Evolutionary conservation across 1,284 basidiomycete species (phyloP).

Genomic region (Agroathelia rolfsii): DNA sequence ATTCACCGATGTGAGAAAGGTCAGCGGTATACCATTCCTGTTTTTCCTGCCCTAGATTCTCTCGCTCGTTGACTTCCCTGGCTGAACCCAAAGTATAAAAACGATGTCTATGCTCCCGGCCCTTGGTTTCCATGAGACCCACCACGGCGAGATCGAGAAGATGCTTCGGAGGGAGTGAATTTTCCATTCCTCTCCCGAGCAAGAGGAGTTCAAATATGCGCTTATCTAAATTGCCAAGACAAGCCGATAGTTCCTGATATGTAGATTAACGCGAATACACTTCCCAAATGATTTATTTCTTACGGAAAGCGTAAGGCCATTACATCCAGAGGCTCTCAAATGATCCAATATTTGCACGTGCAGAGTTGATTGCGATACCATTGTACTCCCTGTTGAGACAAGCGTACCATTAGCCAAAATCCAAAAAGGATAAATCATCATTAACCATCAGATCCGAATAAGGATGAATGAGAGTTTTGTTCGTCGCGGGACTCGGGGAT

Average conservation of each 20-base stretch:
- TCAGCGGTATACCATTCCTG: conserved; percentile 35
- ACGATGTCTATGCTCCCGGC: conserved; percentile 71
- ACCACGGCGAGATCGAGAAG: conserved; percentile 59
- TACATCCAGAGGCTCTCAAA: conserved; percentile 51
- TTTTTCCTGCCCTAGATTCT: conserved; percentile 43
- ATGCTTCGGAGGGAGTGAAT: conserved; percentile 53
- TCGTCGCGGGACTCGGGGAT: conserved; percentile 27
- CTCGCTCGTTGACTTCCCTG: conserved; percentile 40
- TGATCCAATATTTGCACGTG: conserved; percentile 69
- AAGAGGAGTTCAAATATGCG: conserved; percentile 71
- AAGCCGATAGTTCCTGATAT: conserved; percentile 52
- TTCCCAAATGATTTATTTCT: too few species aligned
- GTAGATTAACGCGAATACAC: too few species aligned
- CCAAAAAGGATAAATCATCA: too few species aligned
- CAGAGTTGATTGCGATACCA: too few species aligned
- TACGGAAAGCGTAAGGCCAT: conserved; percentile 66
- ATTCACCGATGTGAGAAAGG: conserved; percentile 41
- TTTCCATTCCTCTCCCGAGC: conserved; percentile 55
- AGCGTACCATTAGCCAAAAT: too few species aligned
- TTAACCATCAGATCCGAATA: too few species aligned
- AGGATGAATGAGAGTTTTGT: too few species aligned
- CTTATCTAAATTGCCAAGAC: conserved; percentile 62
- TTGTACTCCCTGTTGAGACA: too few species aligned
- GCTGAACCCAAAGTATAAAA: conserved; percentile 66
- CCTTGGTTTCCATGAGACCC: conserved; percentile 63